Conservation (phyloP, 768 basidiomycete genomes). For the Crepidotus variabilis region DNA sequence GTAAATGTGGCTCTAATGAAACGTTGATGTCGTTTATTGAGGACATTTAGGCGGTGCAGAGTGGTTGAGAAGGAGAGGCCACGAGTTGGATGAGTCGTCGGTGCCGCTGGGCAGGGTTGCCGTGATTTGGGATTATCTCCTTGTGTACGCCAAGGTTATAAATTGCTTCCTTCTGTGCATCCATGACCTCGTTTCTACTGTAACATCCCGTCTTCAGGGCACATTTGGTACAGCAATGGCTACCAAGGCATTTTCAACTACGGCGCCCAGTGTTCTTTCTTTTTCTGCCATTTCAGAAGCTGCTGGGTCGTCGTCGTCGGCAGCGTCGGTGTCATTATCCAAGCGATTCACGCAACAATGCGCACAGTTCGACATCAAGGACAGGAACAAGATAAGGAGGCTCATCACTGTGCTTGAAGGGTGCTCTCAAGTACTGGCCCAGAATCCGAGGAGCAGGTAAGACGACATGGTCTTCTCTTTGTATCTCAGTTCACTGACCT, state of each 20-base stretch:
- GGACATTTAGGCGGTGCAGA: neutral
- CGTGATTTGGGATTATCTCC: neutral
- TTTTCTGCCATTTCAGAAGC: constrained; percentile 10
- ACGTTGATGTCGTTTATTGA: constrained; percentile 41
- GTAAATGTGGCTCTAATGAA: constrained; percentile 66
- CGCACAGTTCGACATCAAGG: constrained; percentile 36
- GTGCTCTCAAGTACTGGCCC: constrained; percentile 48
- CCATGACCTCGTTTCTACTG: neutral
- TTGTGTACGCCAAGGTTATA: neutral
- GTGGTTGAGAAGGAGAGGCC: neutral
- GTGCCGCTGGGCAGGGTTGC: neutral
- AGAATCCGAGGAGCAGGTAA: constrained; percentile 32
- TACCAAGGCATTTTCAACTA: neutral
- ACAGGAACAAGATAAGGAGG: constrained; percentile 24
- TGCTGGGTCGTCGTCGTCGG: neutral
- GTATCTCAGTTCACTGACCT: neutral
- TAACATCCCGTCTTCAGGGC: neutral
- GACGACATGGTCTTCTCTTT: neutral
- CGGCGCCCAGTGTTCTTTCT: neutral
- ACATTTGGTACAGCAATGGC: neutral
- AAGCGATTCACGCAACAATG: constrained; percentile 37
- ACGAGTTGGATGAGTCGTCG: neutral
- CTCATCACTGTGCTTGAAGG: constrained; percentile 43
- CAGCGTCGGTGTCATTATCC: neutral
- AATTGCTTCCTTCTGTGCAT: neutral